Base-by-base conservation (phyloP, 306 rosid species). In the Dicorynia guianensis region DNA sequence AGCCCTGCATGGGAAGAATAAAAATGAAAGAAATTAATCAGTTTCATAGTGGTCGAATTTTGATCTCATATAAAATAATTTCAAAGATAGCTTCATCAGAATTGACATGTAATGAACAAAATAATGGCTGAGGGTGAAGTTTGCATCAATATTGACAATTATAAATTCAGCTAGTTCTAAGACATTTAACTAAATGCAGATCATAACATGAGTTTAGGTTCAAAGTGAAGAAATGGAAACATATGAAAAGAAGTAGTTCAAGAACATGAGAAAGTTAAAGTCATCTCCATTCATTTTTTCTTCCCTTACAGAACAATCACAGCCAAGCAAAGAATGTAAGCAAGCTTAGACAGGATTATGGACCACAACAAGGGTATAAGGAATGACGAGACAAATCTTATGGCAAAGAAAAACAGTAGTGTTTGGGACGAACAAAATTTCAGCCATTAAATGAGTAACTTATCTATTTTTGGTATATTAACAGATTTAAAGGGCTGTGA, bases 1-100 rank as follows among this genome's bases (percentile, higher is more conserved):
- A 95, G 71, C 40, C 98, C 98, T 92, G 93, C 48, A 62, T 52
- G 67, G 57, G 49, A 20, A 72, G 57, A 56, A 44, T 63, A 71
- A 34, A 57, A 18, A 33, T 66, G 49, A 81, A 72, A 68, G 7
- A 50, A 33, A 48, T 20, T 49, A 67, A 56, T 86, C 42, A 81
- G 77, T 34, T 73, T 8, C 64, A 3, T 38, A 42, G 34, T 5
- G 43, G 20, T 36, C 63, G 57, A 59, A 43, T 35, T 40, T 38
- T 36, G 9, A 63, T 17, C 58, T 50, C 18, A 40, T 30, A 33
- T 44, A 44, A 43, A 54, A 42, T 9, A 65, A 46, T 15, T 17
- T n/a, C 15, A 55, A 55, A 76, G 47, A 56, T 17, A n/a, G 4
- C 35, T 13, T 25, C 3, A 77, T 36, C 15, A 52, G 33, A 63